Conservation (phyloP, 352 stramenopile genomes). For the Pythium brachiatum region DNA sequence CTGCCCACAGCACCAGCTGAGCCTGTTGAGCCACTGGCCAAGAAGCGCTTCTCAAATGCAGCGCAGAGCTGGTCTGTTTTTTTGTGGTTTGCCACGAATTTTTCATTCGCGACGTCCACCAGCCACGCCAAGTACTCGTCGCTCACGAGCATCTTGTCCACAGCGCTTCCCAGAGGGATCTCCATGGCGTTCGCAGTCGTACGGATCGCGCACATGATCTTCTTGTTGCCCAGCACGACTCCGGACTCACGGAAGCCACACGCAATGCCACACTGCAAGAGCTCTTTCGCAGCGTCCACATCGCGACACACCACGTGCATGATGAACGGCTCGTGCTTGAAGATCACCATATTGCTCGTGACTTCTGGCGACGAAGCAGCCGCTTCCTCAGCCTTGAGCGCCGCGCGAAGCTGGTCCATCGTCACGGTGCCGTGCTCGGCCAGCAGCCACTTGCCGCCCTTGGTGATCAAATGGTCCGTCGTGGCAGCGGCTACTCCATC, state of each 20-base stretch:
- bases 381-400: slow-evolving; percentile 26
- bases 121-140: slow-evolving; percentile 74
- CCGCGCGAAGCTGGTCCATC: slow-evolving; percentile 57
- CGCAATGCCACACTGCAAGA: slow-evolving; percentile 81
- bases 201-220: slow-evolving; percentile 90
- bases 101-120: slow-evolving; percentile 79
- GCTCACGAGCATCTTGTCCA: slow-evolving; percentile 53
- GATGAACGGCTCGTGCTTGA: slow-evolving; percentile 92
- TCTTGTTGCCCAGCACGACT: slow-evolving; percentile 84
- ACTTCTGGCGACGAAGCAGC: not conserved
- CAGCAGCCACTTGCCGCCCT: slow-evolving; percentile 88
- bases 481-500: not conserved
- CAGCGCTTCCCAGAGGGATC: slow-evolving; percentile 69
- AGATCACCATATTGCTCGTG: slow-evolving; percentile 77
- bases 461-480: slow-evolving; percentile 67
- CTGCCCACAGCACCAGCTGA: not conserved
- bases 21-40: not conserved
- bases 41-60: slow-evolving; percentile 51
- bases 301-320: slow-evolving; percentile 90
- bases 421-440: slow-evolving; percentile 76
- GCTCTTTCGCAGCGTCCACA: slow-evolving; percentile 65
- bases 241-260: slow-evolving; percentile 89
- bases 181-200: slow-evolving; percentile 86
- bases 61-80: slow-evolving; percentile 73
- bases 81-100: slow-evolving; percentile 74